Evolutionary conservation across 164 flowering plant genomes (phyloP), one percentile per base, ranked within the genome.

Genomic region (Stephania cephalantha): DNA sequence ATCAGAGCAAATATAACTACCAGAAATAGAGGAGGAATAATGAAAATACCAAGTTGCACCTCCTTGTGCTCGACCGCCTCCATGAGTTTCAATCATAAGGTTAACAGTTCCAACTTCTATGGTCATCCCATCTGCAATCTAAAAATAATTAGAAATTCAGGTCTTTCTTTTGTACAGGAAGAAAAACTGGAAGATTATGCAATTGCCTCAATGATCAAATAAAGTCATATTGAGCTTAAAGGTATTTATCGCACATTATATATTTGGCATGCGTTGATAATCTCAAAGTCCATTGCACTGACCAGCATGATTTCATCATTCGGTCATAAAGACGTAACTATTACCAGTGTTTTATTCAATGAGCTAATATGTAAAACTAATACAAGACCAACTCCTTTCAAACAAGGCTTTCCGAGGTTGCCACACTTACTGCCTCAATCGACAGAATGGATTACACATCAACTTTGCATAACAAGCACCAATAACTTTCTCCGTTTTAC

Each of bases 121-220:
- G 72, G 95, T 93, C 99, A 95, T 95, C 74, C 99, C 99, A 87
- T 93, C 99, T 78, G 99, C 99, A 85, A 95, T 93, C 98, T 95
- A 80, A 76, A n/a, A 75, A 67, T 17, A 44, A 58, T 77, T 6
- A 69, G 66, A 63, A 69, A 75, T 25, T 74, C 50, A 69, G 71
- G 71, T 42, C 2, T 48, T 30, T 61, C 9, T 13, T 35, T 35
- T 35, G 42, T 69, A 6, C 20, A 1, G 9, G 66, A 61, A 61
- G 66, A 61, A 7, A 6, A 61, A 61, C n/a, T 2, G 20, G 20
- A 58, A 3, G 64, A 58, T 58, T 15, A 15, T 2, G 66, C 20
- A 8, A 58, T 8, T 58, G 64, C 64, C n/a, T 18, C n/a, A 58
- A 35, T 35, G 42, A 35, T 35, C 53, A 48, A 61, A n/a, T 25